Conservation (phyloP, 768 basidiomycete genomes). For the Naganishia vaughanmartiniae region DNA sequence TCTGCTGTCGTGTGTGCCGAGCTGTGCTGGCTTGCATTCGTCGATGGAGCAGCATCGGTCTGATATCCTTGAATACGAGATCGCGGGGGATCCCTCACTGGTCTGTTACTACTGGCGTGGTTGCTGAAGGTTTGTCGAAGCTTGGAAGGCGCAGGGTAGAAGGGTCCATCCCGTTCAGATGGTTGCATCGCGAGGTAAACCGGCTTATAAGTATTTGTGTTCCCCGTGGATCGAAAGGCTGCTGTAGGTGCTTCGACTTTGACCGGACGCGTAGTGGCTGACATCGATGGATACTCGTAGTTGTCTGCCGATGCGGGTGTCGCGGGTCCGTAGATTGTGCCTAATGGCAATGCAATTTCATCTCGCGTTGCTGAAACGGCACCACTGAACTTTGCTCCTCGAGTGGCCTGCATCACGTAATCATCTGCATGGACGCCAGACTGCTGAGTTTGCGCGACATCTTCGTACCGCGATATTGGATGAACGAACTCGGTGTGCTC, state of each 20-base stretch:
- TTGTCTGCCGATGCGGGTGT: not conserved
- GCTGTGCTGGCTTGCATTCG: not conserved
- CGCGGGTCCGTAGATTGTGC: not conserved
- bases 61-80: conserved; percentile 3
- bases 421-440: not conserved
- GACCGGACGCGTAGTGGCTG: not conserved
- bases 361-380: not conserved
- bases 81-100: not conserved
- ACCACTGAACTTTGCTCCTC: not conserved
- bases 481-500: not conserved
- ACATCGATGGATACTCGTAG: not conserved
- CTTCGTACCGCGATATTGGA: not conserved
- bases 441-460: not conserved
- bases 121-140: not conserved
- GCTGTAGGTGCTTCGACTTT: not conserved
- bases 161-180: not conserved
- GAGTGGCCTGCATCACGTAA: not conserved
- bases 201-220: not conserved
- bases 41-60: not conserved
- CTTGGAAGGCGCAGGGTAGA: not conserved
- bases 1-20: not conserved
- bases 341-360: not conserved
- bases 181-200: not conserved
- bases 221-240: not conserved
- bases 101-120: not conserved